These are phyloP conservation scores for Lasiodiplodia citricola DNA, from an alignment of 2,329 filamentous ascomycete species.

Conservation along the genomic window DNA sequence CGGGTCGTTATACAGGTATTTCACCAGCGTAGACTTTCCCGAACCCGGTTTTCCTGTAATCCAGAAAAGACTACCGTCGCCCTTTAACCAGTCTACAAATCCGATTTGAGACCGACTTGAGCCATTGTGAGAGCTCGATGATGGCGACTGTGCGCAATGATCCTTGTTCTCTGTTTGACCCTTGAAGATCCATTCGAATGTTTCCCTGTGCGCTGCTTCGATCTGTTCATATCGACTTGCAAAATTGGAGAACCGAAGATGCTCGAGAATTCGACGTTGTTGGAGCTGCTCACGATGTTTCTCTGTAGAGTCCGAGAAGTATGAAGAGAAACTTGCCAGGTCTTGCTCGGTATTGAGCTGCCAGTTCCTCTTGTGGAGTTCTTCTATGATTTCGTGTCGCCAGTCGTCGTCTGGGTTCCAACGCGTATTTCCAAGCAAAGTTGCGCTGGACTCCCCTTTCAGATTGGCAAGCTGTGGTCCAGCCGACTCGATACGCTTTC, in stretches of 20 bases:
- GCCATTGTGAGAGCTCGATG: neutral
- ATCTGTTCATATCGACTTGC: constrained; percentile 15
- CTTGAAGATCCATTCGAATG: constrained; percentile 27
- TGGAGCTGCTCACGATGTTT: neutral
- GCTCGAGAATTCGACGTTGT: neutral
- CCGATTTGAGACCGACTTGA: neutral
- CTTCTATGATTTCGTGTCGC: neutral
- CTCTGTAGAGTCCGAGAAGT: neutral
- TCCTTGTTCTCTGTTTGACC: neutral
- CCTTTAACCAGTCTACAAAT: constrained; percentile 30
- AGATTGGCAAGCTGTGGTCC: neutral
- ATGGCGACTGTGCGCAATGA: no score
- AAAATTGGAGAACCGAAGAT: constrained; percentile 3
- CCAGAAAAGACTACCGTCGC: constrained; percentile 31
- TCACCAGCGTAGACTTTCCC: constrained; percentile 55
- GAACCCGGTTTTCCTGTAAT: constrained; percentile 54
- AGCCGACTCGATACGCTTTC: neutral
- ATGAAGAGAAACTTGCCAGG: neutral
- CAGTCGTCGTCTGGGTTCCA: neutral
- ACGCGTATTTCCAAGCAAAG: no score
- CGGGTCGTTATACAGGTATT: constrained; percentile 29
- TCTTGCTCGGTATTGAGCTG: neutral
- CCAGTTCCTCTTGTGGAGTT: neutral
- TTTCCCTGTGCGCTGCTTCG: constrained; percentile 20
- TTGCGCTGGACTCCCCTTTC: neutral